A percentile compares a stretch with the other conserved stretches of the same genome.
Evolutionary conservation across 805 yeast genomes (phyloP).

Genomic region (Pichia membranifaciens): DNA sequence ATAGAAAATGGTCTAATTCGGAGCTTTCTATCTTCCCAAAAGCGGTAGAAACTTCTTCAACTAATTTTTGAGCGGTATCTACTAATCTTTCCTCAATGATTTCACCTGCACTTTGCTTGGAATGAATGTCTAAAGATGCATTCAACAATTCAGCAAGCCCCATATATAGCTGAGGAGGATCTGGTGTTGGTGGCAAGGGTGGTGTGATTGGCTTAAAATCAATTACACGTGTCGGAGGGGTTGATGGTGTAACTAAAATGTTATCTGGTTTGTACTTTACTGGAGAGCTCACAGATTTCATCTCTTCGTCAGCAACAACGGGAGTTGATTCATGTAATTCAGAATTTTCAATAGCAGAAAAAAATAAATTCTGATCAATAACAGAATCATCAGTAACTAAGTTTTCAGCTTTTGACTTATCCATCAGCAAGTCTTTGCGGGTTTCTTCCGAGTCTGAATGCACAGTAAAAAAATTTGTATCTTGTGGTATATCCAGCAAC

Average conservation of each 20-base stretch:
- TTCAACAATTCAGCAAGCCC: constrained; percentile 4
- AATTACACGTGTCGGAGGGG: background rate
- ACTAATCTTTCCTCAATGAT: constrained; percentile 10
- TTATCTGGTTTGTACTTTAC: background rate
- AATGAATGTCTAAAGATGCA: constrained; percentile 6
- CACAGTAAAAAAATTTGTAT: too few relatives aligned
- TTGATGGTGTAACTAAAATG: background rate
- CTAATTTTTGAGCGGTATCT: constrained; percentile 4
- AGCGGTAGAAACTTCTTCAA: constrained; percentile 2
- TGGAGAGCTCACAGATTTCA: background rate
- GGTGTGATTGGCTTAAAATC: constrained; percentile 15
- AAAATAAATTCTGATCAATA: background rate
- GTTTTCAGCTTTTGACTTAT: too few relatives aligned
- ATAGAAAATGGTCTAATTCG: background rate
- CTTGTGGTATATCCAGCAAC: too few relatives aligned
- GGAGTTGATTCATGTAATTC: constrained; percentile 7
- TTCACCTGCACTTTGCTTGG: constrained; percentile 10
- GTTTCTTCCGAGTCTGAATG: too few relatives aligned
- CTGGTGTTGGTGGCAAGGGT: constrained; percentile 21
- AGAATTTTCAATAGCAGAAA: constrained; percentile 5
- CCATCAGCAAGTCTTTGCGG: too few relatives aligned
- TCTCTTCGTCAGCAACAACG: background rate
- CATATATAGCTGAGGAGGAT: constrained; percentile 18
- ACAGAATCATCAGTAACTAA: background rate
- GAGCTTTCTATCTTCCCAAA: constrained; percentile 1